Percentiles rank a stretch among this genome's conserved stretches.
Evolutionary conservation across 768 basidiomycete genomes (phyloP).

Genomic region (Leccinum subtestaceum): DNA sequence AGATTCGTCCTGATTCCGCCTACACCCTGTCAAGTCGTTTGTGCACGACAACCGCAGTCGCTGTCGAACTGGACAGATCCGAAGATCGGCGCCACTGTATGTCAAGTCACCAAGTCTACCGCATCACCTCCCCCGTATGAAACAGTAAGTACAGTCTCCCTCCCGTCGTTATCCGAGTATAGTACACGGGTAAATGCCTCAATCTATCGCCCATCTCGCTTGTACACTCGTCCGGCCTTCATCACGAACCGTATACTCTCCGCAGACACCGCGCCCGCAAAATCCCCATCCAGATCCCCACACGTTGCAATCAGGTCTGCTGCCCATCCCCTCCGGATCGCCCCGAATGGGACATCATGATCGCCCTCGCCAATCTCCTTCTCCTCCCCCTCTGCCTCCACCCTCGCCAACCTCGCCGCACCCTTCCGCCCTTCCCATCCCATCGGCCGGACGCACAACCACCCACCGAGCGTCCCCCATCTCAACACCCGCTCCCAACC

Average conservation of each 20-base stretch:
- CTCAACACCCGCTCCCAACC: slow-evolving; percentile 49
- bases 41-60: neutral
- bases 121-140: neutral
- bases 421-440: slow-evolving; percentile 42
- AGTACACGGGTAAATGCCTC: neutral
- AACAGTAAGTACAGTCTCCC: neutral
- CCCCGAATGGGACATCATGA: slow-evolving; percentile 56
- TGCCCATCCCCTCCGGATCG: slow-evolving; percentile 51
- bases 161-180: neutral
- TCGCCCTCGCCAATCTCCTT: slow-evolving; percentile 36
- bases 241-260: slow-evolving; percentile 52
- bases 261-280: slow-evolving; percentile 45
- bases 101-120: neutral
- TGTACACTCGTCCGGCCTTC: slow-evolving; percentile 52
- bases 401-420: slow-evolving; percentile 22
- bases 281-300: slow-evolving; percentile 39
- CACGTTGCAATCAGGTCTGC: slow-evolving; percentile 45
- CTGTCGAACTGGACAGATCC: neutral
- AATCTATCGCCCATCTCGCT: slow-evolving; percentile 33
- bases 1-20: neutral
- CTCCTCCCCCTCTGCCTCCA: slow-evolving; percentile 25
- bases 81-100: neutral
- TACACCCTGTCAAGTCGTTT: neutral
- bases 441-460: slow-evolving; percentile 50
- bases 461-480: slow-evolving; percentile 61